Evolutionary conservation across 371 early-diverging fungal genomes (phyloP), one percentile per base, ranked within the genome.

Genomic region (Nematocida minor): DNA sequence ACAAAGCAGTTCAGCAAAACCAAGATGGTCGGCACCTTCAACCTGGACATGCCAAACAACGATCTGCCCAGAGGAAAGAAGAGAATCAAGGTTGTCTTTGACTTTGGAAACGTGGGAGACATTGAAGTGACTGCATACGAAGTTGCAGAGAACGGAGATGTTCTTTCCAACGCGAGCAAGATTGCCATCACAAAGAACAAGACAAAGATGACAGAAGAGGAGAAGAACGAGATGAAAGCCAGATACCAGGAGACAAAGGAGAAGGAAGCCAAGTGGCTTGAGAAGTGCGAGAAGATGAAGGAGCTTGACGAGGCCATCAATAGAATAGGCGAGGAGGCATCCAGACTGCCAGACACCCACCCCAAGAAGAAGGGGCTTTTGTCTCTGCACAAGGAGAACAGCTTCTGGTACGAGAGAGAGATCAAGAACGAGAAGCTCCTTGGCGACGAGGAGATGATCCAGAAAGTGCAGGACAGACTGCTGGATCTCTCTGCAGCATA

Each of bases 41-140:
- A 64, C 14, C 49, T 74, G 49, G 29, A 74, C 66, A 60, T 74
- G 63, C 77, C 77, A 27, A 4, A 62, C 25, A 74, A 74, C 31
- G 51, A 64, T 38, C 63, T 48, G 2, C 66, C 77, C 11, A 60
- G 40, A 54, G 77, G 77, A 63, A 40, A 74, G 63, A 74, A 74
- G 66, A n/a, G 27, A 6, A 74, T 74, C 27, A 42, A 66, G 40
- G 77, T 74, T 7, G 53, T 38, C 20, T 62, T 74, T 31, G 77
- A 74, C 77, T 44, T 74, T 62, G 77, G 77, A 49, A 54, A 31
- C 66, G 66, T 25, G 7, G 77, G 77, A 51, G 66, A 74, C 66
- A 74, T 74, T 20, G 48, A 36, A 6, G 77, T 74, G 16, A 54
- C 18, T 0, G 77, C 77, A 1, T 48, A 69, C 14, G 77, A 74